Percentiles rank a stretch among this genome's conserved stretches.
These are phyloP conservation scores for Sicyos edulis DNA, from an alignment of 306 rosid species.

Conservation along the genomic window DNA sequence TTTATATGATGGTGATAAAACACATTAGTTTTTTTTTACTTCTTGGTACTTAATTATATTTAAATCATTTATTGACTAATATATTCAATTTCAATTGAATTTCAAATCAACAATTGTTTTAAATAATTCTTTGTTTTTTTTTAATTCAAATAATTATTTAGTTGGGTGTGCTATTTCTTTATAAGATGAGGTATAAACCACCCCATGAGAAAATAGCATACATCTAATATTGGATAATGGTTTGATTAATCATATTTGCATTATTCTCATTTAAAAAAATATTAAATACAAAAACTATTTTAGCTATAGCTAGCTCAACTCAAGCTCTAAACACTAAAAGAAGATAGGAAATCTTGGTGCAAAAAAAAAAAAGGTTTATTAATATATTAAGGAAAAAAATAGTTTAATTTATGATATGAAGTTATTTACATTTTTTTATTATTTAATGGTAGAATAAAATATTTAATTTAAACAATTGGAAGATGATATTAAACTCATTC, in stretches of 20 bases:
- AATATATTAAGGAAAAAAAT: too few species aligned
- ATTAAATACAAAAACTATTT: neutral
- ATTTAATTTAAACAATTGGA: neutral
- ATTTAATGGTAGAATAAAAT: neutral
- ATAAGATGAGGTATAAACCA: too few species aligned
- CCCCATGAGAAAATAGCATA: neutral
- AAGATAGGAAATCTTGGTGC: neutral
- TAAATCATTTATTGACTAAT: neutral
- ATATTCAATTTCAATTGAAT: too few species aligned
- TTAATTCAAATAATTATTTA: too few species aligned
- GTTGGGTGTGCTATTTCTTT: neutral
- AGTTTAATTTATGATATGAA: neutral
- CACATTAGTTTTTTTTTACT: too few species aligned
- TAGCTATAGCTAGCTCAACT: neutral
- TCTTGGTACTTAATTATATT: neutral
- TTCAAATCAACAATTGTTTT: too few species aligned
- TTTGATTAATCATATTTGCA: neutral
- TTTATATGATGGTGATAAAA: too few species aligned
- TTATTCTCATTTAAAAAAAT: neutral
- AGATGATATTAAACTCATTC: neutral
- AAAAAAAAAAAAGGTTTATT: too few species aligned
- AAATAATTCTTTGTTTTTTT: too few species aligned
- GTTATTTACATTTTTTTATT: neutral
- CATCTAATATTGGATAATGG: neutral
- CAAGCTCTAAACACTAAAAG: neutral